Base-by-base conservation (phyloP, 2,329 filamentous ascomycete genomes). In the Penicillium hordei region DNA sequence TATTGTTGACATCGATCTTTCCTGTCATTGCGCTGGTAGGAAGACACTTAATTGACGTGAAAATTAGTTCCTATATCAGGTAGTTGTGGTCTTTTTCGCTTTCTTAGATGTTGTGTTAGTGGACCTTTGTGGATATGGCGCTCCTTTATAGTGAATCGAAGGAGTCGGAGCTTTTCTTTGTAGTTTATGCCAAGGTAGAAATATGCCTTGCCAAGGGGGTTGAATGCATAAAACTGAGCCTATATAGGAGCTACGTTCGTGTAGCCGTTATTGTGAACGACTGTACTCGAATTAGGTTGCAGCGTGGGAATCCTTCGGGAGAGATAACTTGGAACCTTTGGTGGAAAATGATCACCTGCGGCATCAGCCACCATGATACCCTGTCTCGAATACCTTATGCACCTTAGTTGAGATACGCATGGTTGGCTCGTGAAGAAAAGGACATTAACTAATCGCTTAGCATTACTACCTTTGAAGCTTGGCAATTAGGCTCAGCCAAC, bases 391-490 rank as follows among this genome's bases (percentile, higher is more conserved):
- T 15, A 31, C 15, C 13, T 29, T 36, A 33, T 29, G 12, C 33
- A 29, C 5, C 31, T 34, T 13, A 9, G 29, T 44, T 23, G 19
- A n/a, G 17, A 44, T 10, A 27, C 19, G n/a, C 13, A 12, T 33
- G 21, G 42, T 27, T 52, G 42, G 48, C 10, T 19, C 3, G 13
- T 44, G 19, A 12, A 27, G n/a, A 13, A 13, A 29, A 19, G 15
- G 27, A n/a, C 21, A n/a, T 34, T 13, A 31, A 4, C 34, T 34
- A 23, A 53, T 57, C 55, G 55, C 55, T 57, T 57, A 53, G 42
- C 29, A 53, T 57, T 48, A 46, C 55, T 42, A 21, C 15, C 21
- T 53, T 57, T 15, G 43, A 53, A 36, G 55, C 55, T 57, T 57
- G 55, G 55, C 55, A 48, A 43, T 44, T 9, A 33, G 31, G 5